phyloP scores from a whole-genome alignment of 1,139 yeast species.

The Arxiozyma slooffiae region DNA sequence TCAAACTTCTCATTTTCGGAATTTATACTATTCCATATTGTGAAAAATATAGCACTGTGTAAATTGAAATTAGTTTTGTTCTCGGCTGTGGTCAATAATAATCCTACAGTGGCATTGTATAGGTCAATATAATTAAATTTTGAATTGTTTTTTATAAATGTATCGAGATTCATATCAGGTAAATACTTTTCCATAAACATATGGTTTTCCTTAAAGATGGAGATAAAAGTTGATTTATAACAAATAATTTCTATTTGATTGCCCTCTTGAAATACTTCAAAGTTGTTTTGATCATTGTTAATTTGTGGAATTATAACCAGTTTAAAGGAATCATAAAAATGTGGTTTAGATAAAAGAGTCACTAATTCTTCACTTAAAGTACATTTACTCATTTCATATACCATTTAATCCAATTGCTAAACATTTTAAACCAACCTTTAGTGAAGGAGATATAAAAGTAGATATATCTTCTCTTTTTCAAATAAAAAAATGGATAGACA shows the following conservation, averaged over 20 bases:
- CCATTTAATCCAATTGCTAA: not conserved
- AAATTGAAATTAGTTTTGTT: slow-evolving; percentile 31
- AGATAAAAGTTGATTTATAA: slow-evolving; percentile 23
- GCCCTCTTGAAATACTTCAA: slow-evolving; percentile 4
- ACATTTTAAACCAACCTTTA: not conserved
- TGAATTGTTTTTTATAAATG: not conserved
- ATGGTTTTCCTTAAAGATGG: slow-evolving; percentile 28
- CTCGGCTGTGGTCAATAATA: slow-evolving; percentile 35
- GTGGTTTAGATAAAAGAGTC: not conserved
- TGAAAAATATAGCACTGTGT: slow-evolving; percentile 23
- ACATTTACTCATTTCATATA: not conserved
- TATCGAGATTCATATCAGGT: not conserved
- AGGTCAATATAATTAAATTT: not conserved
- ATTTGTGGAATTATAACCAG: not conserved
- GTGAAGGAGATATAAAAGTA: too few species aligned
- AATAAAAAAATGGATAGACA: too few species aligned
- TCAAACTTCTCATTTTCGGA: not conserved
- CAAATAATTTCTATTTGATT: slow-evolving; percentile 26
- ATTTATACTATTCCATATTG: not conserved
- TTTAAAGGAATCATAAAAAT: not conserved
- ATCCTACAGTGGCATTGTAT: slow-evolving; percentile 27
- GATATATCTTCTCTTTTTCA: not conserved
- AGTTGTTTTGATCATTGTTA: not conserved
- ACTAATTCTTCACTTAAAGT: not conserved
- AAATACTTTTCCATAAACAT: slow-evolving; percentile 8